Base-by-base conservation (phyloP, 169 alveolate genomes). In the Plasmodium adleri region DNA sequence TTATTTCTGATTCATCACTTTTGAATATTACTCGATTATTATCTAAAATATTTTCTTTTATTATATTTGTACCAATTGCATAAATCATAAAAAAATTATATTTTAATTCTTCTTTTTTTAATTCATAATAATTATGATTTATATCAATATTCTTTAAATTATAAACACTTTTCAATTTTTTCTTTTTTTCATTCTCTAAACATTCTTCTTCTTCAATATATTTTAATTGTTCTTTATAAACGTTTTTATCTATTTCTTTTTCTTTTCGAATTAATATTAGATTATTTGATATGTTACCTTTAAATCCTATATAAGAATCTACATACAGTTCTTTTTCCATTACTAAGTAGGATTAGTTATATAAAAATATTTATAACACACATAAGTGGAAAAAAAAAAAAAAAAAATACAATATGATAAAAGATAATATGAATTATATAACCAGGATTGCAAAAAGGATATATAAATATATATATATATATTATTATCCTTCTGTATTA, bases 11-110 rank as follows among this genome's bases (percentile, higher is more conserved):
- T 68, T 68, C 59, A 52, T 68, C 73, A 28, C 85, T 83, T 68
- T 83, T 83, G 32, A 83, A 83, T 49, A 83, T 83, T 8, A 63
- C 54, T 68, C 91, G 56, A 5, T 54, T 47, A 58, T 83, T 83
- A 56, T 67, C 70, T 26, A 67, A 74, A 50, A 83, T 72, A 24
- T 83, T 83, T 60, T 83, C 91, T 83, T 83, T 83, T 68, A 83
- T 83, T 3, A 83, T 83, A 62, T 68, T 83, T 7, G 91, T 83
- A 17, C 91, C 91, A 54, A 83, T 83, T 1, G 74, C 91, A 83
- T 83, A 83, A 49, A 83, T 83, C 91, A 83, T 83, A 72, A 68
- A 83, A 63, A 83, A 83, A 47, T 83, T 20, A 49, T 83, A 68
- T 68, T 47, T 72, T 20, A 83, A 60, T 43, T 83, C 91, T 72